Evolutionary conservation across 2,329 filamentous ascomycete genomes (phyloP), one percentile per base, ranked within the genome.

Genomic region (Aspergillus terreus): DNA sequence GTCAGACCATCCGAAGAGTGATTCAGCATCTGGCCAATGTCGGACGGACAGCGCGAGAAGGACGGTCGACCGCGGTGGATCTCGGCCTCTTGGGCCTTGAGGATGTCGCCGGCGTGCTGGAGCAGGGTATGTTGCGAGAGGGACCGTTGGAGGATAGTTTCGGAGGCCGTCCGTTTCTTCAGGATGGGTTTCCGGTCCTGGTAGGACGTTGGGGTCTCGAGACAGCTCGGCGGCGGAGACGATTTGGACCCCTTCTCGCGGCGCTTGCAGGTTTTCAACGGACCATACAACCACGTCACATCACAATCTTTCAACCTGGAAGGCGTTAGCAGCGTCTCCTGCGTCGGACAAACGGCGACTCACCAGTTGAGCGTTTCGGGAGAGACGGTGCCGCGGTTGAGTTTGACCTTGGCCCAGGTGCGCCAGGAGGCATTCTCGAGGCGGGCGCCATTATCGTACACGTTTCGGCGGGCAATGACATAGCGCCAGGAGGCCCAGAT

Each of bases 401-500:
- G 87, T 73, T 95, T 95, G 45, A 88, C 81, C 72, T 97, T 97
- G 68, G 90, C 88, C 94, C 94, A 97, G 1, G 91, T 94, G 67
- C 94, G 82, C 94, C 94, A 99, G 0, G 91, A 96, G 3, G 94
- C 94, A 71, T 99, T 97, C 71, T 97, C 94, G 27, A 97, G 73
- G 46, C 94, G 81, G 32, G 85, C 86, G 33, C 87, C 83, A 69
- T 96, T 92, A 61, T 83, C 85, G 58, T 95, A 95, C 48, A 89
- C 82, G 53, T 84, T 84, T 62, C 87, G 81, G 63, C 90, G 88
- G 25, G 88, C 86, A 14, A 92, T 85, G 61, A 97, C 90, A 67
- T 95, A 94, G 66, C 91, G 86, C 94, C 94, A 97, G 1, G 92
- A 96, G 5, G 89, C 87, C 92, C 92, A 97, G 23, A 97, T 95